These are phyloP conservation scores for Alternaria conjuncta DNA, from an alignment of 2,329 filamentous ascomycete genomes.

Conservation along the genomic window DNA sequence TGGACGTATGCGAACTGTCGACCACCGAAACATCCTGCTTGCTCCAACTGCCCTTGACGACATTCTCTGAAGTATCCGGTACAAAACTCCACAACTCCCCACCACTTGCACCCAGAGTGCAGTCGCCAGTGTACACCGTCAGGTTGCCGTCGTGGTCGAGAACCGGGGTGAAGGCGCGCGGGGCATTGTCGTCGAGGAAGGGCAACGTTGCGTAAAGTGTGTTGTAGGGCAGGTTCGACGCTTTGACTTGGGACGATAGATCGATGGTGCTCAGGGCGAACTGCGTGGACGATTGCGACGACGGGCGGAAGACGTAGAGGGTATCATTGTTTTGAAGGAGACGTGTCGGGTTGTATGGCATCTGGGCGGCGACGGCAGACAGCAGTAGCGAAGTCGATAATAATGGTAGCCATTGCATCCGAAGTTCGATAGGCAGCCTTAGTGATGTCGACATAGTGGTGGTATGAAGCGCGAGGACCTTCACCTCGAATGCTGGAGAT, in stretches of 20 bases:
- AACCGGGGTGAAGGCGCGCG: conserved; percentile 69
- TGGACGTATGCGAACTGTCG: conserved; percentile 41
- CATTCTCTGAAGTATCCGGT: conserved; percentile 51
- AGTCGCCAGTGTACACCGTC: conserved; percentile 76
- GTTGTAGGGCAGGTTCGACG: conserved; percentile 52
- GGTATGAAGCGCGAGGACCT: conserved; percentile 17
- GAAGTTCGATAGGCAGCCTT: neutral
- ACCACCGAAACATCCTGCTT: conserved; percentile 49
- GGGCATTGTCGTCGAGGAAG: conserved; percentile 62
- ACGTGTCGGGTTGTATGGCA: conserved; percentile 80
- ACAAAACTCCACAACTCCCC: conserved; percentile 73
- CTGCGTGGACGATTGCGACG: conserved; percentile 52
- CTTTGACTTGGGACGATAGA: conserved; percentile 63
- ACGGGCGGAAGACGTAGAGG: conserved; percentile 74
- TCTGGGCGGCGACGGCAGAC: conserved; percentile 42
- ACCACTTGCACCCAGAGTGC: conserved; percentile 59
- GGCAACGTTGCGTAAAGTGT: conserved; percentile 65
- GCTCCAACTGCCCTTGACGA: conserved; percentile 63
- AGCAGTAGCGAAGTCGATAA: neutral
- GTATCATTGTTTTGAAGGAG: conserved; percentile 66
- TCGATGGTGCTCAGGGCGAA: conserved; percentile 69
- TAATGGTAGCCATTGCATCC: neutral
- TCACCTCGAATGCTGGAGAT: conserved; percentile 26
- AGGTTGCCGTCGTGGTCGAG: conserved; percentile 73
- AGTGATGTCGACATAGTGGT: conserved; percentile 8